Evolutionary conservation across 371 early-diverging fungal species (phyloP).

Genomic region (Phascolomyces articulosus): DNA sequence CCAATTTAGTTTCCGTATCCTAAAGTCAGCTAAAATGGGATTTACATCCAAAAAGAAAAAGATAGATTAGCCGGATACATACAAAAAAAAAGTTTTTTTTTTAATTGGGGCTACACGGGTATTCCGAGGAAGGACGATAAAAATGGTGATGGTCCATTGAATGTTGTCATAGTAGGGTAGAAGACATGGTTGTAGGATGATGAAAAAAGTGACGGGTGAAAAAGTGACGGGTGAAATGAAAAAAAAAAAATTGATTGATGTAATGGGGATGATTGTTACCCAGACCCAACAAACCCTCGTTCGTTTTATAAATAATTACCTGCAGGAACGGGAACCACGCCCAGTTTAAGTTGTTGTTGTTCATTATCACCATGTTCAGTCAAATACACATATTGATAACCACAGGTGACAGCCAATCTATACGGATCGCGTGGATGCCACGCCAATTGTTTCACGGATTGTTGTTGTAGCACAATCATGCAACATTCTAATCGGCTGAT

Average conservation of each 20-base stretch:
- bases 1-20: constrained; percentile 39
- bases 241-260: no score
- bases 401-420: constrained; percentile 53
- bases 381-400: constrained; percentile 47
- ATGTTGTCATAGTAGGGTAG: no score
- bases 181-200: no score
- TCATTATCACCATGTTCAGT: constrained; percentile 21
- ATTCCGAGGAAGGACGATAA: no score
- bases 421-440: constrained; percentile 66
- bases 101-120: no score
- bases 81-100: no score
- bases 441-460: constrained; percentile 42
- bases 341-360: constrained; percentile 13
- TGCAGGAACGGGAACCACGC: constrained; percentile 25
- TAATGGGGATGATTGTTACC: no score
- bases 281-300: no score
- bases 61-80: background rate
- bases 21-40: constrained; percentile 42
- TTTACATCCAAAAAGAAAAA: background rate
- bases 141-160: no score
- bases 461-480: constrained; percentile 50
- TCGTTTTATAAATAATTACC: constrained; percentile 13
- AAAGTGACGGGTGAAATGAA: no score
- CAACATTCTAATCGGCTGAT: constrained; percentile 37
- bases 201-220: no score